Conservation (phyloP, 2,329 filamentous ascomycete species). For the Cladosporium sp. region DNA sequence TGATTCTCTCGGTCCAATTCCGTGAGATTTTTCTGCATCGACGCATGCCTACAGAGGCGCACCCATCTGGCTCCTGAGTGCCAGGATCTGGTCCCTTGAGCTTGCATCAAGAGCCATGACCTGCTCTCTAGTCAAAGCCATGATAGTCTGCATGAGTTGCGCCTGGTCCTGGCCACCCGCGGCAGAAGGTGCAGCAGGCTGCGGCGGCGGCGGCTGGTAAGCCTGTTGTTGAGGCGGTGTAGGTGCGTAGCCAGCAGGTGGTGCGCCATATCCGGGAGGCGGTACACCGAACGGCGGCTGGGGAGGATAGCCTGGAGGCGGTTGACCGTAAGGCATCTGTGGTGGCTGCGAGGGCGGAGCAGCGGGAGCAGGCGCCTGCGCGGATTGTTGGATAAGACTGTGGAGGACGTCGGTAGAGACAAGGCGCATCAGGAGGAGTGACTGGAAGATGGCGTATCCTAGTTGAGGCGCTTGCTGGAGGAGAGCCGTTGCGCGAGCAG, state of each 20-base stretch:
- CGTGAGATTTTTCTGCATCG: background rate
- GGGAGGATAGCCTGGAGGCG: conserved; percentile 38
- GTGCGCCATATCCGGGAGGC: conserved; percentile 38
- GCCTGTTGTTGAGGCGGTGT: conserved; percentile 48
- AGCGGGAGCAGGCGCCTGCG: conserved; percentile 39
- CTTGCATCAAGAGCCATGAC: conserved; percentile 69
- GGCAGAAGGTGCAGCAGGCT: conserved; percentile 44
- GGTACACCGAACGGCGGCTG: conserved; percentile 29
- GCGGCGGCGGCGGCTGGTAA: conserved; percentile 44
- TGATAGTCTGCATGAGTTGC: conserved; percentile 75
- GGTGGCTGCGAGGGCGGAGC: conserved; percentile 32
- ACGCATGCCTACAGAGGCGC: conserved; percentile 6
- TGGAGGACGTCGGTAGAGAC: conserved; percentile 82
- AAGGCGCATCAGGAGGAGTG: conserved; percentile 86
- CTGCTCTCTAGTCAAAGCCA: conserved; percentile 76
- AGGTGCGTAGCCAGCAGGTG: conserved; percentile 42
- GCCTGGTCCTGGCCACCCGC: conserved; percentile 60
- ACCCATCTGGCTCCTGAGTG: conserved; percentile 66
- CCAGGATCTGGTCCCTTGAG: conserved; percentile 77
- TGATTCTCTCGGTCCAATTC: background rate
- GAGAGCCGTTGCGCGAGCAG: conserved; percentile 80
- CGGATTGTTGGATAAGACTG: conserved; percentile 68
- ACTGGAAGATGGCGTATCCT: conserved; percentile 92
- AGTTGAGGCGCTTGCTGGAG: conserved; percentile 89
- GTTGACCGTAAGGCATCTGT: conserved; percentile 38